Base-by-base conservation (phyloP, 2,329 filamentous ascomycete species). In the Lecanoromycetidae sp. region DNA sequence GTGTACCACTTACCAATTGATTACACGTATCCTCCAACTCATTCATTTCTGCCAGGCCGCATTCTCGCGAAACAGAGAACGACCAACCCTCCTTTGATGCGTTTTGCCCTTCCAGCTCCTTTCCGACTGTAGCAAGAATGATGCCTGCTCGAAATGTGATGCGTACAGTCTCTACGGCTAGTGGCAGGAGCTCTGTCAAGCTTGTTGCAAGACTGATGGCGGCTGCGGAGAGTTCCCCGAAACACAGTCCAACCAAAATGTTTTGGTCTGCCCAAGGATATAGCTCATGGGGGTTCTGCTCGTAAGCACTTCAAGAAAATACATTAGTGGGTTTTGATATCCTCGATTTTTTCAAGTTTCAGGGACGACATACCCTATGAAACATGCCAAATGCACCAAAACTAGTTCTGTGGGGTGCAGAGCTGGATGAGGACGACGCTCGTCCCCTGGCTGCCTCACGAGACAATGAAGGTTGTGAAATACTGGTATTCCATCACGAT, bases 111-210 rank as follows among this genome's bases (percentile, higher is more conserved):
- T 48, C 32, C 27, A 48, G 32, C 26, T 44, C 30, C 4, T 12
- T 26, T 23, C 26, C 39, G 4, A 25, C 26, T 6, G 13, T 26
- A 5, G 23, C 41, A n/a, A 34, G 26, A n/a, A 46, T n/a, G n/a
- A 42, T 17, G 9, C 41, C 42, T 15, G 27, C 33, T 15, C 47
- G 33, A 19, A 49, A 49, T 10, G 41, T 34, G 9, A 45, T 6
- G 15, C 33, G 30, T 19, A 49, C 35, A 9, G 27, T 19, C 12
- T 45, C 34, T 17, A 49, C 47, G 10, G 34, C 47, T 12, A 49
- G 22, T 10, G 33, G 19, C 40, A 46, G 20, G 10, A 46, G 36
- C 12, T 46, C 42, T 20, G 27, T 22, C n/a, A 46, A 13, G 15
- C 29, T 46, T 3, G 27, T 36, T 2, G 29, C 20, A 5, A 30